Evolutionary conservation across 352 stramenopile genomes (phyloP), one percentile per base, ranked within the genome.

Genomic region (Globisporangium yorkense): DNA sequence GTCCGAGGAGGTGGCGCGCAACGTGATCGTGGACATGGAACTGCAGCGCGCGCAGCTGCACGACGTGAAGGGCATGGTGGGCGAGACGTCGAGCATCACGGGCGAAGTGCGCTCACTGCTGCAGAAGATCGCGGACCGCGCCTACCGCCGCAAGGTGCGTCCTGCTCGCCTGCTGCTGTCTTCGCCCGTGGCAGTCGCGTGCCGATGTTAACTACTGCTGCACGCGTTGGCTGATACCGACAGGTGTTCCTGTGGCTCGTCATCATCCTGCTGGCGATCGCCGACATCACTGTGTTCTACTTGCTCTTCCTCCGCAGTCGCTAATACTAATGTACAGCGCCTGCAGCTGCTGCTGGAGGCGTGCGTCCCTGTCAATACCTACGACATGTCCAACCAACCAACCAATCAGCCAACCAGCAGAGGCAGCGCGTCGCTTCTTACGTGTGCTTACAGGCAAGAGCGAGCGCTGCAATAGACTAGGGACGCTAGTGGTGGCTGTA

Each of bases 211-310:
- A 12, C 33, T 8, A 39, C 33, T 39, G 33, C 9, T 20, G 24
- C n/a, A 45, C 20, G 24, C 21, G 29, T 8, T 27, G 24, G 1
- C 24, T 27, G 24, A 2, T 27, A 27, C 24, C 24, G 24, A 21
- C 27, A 74, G 67, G 44, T 83, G 18, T 84, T 74, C 55, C 65
- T 93, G 20, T 93, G 72, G 62, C 62, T 76, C 35, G 67, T 91
- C 63, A 91, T 93, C 61, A 56, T 85, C 37, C 66, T 68, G 54
- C 72, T 93, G 35, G 62, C 73, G 21, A 70, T 81, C 51, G 84
- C 77, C n/a, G 83, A 93, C 66, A 70, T 86, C 18, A 63, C 75
- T 12, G 75, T 93, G 40, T 91, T 93, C 55, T 93, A 93, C 85
- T 71, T 88, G 76, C 83, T 93, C 66, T 93, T 91, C 71, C 61